Percentiles rank a stretch among this genome's conserved stretches.
These are phyloP conservation scores for Podospora sp. DNA, from an alignment of 495 filamentous ascomycete species.

Conservation along the genomic window DNA sequence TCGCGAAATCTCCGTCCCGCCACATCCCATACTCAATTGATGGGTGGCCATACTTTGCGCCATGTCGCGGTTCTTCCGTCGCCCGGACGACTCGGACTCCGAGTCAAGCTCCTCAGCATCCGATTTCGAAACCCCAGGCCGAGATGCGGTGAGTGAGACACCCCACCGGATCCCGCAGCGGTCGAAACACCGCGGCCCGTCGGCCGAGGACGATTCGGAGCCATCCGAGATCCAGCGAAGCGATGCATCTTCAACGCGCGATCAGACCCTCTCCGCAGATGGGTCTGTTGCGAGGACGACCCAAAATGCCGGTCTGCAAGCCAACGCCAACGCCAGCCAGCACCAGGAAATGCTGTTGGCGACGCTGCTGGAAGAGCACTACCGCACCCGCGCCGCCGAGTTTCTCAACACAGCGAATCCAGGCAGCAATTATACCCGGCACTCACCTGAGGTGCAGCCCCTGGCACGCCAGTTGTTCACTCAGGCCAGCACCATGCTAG, in stretches of 20 bases:
- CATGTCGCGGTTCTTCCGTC: slow-evolving; percentile 19
- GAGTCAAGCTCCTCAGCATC: slow-evolving; percentile 5
- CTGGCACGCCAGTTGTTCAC: slow-evolving; percentile 4
- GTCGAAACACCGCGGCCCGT: not conserved
- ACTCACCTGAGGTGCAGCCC: slow-evolving; percentile 13
- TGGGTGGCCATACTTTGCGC: not conserved
- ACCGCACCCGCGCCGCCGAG: slow-evolving; percentile 15
- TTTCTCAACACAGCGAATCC: slow-evolving; percentile 12
- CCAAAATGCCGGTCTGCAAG: not conserved
- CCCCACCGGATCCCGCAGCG: not conserved
- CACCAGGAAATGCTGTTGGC: slow-evolving; percentile 13
- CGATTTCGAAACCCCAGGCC: not conserved
- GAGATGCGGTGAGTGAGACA: not conserved
- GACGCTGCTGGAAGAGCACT: slow-evolving; percentile 13
- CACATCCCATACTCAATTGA: not conserved
- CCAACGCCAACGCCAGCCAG: slow-evolving; percentile 11
- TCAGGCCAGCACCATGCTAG: slow-evolving; percentile 4
- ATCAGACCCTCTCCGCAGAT: not conserved
- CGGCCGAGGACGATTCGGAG: not conserved
- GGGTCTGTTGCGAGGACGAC: not conserved
- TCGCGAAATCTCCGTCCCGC: not conserved
- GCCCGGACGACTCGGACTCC: slow-evolving; percentile 9
- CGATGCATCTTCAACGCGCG: not conserved
- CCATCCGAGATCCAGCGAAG: not conserved
- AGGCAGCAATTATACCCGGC: not conserved